A percentile compares a stretch with the other conserved stretches of the same genome.
Evolutionary conservation across 2,329 filamentous ascomycete genomes (phyloP).

Genomic region (Fusarium zealandicum): DNA sequence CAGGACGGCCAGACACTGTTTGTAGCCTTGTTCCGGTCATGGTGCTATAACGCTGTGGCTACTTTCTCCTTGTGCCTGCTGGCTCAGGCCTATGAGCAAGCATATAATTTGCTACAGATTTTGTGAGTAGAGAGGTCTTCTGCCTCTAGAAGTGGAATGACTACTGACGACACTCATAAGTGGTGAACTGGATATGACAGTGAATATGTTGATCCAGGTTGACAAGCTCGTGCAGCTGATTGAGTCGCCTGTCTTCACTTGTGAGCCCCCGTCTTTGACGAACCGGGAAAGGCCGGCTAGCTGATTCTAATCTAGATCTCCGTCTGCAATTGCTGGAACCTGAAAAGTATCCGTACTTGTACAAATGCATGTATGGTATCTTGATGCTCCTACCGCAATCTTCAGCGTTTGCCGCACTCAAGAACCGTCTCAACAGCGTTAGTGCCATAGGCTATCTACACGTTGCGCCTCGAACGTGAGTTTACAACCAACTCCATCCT

Average conservation of each 20-base stretch:
- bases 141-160: not conserved
- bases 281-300: not conserved
- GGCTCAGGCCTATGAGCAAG: constrained; percentile 97
- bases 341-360: constrained; percentile 91
- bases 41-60: constrained; percentile 98
- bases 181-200: constrained; percentile 97
- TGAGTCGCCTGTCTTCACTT: constrained; percentile 97
- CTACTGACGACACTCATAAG: constrained; percentile 52
- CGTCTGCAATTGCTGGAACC: constrained; percentile 94
- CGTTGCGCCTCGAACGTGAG: constrained; percentile 76
- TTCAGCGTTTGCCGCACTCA: constrained; percentile 93
- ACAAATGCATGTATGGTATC: constrained; percentile 96
- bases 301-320: constrained; percentile 66
- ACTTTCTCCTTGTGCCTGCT: constrained; percentile 96
- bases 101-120: constrained; percentile 93
- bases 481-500: constrained; percentile 1
- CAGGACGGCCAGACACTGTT: constrained; percentile 96
- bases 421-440: constrained; percentile 95
- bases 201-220: constrained; percentile 98
- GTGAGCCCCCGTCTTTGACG: constrained; percentile 56
- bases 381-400: constrained; percentile 99
- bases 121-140: constrained; percentile 67
- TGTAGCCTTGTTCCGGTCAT: constrained; percentile 90
- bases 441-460: constrained; percentile 96
- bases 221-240: constrained; percentile 97